Percentiles rank a stretch among this genome's conserved stretches.
Evolutionary conservation across 805 yeast genomes (phyloP).

Genomic region (Metschnikowia shivogae): DNA sequence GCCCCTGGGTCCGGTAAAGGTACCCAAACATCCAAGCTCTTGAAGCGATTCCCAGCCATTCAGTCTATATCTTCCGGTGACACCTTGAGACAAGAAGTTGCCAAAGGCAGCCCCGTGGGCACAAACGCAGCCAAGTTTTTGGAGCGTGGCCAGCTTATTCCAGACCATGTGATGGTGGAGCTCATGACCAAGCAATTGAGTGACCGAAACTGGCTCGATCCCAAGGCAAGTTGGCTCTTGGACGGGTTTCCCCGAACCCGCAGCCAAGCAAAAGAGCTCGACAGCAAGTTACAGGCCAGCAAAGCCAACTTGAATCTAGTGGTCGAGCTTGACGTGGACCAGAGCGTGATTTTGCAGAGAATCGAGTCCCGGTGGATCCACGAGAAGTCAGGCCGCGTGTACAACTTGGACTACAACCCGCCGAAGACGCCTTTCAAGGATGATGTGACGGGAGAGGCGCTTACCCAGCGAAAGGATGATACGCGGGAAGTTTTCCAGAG

Average conservation of each 20-base stretch:
- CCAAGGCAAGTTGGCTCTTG: constrained; percentile 59
- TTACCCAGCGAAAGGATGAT: constrained; percentile 79
- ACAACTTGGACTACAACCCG: constrained; percentile 83
- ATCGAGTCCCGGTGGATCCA: constrained; percentile 87
- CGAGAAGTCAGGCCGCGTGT: constrained; percentile 77
- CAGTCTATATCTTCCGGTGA: constrained; percentile 80
- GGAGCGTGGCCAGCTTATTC: constrained; percentile 61
- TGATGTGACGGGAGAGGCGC: constrained; percentile 85
- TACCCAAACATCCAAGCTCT: constrained; percentile 68
- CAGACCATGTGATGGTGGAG: constrained; percentile 64
- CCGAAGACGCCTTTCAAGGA: constrained; percentile 79
- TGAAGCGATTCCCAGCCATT: constrained; percentile 50
- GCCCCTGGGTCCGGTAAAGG: constrained; percentile 98
- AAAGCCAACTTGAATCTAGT: constrained; percentile 60
- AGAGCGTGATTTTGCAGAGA: constrained; percentile 71
- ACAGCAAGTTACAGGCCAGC: constrained; percentile 35
- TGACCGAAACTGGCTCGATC: constrained; percentile 39
- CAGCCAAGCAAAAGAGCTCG: constrained; percentile 63
- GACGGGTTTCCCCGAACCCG: constrained; percentile 92
- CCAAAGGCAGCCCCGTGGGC: constrained; percentile 52
- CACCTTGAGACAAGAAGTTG: constrained; percentile 65
- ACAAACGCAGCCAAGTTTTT: constrained; percentile 53
- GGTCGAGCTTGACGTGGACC: constrained; percentile 87
- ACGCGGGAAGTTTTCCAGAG: constrained; percentile 66
- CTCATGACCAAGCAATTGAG: constrained; percentile 51